Evolutionary conservation across 371 early-diverging fungal species (phyloP).

Genomic region (Cokeromyces recurvatus): DNA sequence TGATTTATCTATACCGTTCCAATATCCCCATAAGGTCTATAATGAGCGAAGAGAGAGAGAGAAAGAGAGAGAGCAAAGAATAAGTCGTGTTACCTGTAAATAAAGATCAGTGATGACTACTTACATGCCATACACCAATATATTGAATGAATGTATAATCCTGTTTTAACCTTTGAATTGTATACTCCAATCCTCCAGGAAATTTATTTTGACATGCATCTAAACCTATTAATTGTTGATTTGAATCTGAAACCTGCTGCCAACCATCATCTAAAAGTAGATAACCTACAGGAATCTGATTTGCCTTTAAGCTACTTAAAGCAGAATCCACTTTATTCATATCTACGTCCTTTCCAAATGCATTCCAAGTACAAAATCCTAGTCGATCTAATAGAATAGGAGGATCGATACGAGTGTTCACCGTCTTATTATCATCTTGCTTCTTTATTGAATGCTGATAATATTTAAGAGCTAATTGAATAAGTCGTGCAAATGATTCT

Average conservation of each 20-base stretch:
- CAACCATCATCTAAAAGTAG: conserved; percentile 51
- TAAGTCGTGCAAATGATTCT: not conserved
- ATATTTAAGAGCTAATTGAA: conserved; percentile 1
- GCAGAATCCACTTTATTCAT: conserved; percentile 9
- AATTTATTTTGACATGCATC: conserved; percentile 20
- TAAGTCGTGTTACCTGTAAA: too few relatives aligned
- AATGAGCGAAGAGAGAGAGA: too few relatives aligned
- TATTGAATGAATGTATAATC: conserved; percentile 16
- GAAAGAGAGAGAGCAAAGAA: too few relatives aligned
- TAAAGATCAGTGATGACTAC: too few relatives aligned
- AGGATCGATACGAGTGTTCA: too few relatives aligned
- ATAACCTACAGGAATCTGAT: conserved; percentile 22
- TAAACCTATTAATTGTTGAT: conserved; percentile 13
- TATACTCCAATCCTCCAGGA: conserved; percentile 13
- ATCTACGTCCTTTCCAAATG: conserved; percentile 21
- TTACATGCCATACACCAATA: conserved; percentile 46
- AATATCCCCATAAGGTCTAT: conserved; percentile 39
- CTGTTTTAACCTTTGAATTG: conserved; percentile 10
- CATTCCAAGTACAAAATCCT: conserved; percentile 49
- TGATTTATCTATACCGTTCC: conserved; percentile 27
- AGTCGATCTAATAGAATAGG: conserved; percentile 6
- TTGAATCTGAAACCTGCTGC: conserved; percentile 11
- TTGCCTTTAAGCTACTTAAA: conserved; percentile 12
- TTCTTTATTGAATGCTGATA: not conserved
- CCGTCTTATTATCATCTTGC: not conserved